Base-by-base conservation (phyloP, 768 basidiomycete genomes). In the Saitozyma podzolica region DNA sequence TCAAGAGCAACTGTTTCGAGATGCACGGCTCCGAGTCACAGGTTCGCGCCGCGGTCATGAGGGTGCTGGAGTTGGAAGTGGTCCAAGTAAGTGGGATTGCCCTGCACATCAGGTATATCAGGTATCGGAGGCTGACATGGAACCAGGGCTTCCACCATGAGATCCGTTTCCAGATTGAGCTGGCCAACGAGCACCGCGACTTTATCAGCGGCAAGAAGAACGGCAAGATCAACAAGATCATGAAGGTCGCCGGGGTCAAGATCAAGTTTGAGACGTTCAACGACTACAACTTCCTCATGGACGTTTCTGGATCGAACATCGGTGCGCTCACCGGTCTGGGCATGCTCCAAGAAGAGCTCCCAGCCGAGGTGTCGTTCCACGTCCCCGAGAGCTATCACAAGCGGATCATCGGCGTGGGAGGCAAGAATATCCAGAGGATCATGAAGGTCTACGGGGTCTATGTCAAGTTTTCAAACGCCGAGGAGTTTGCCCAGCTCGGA, bases 401-500 rank as follows among this genome's bases (percentile, higher is more conserved):
- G 80, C 90, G 96, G 64, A 99, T 99, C 78, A 99, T 99, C 68
- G 95, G 95, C 63, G 94, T 97, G 42, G 94, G 92, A 41, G 95
- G 95, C 39, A 88, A 93, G 74, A 98, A 92, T 80, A 97, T 99
- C 63, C 95, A 98, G 80, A 87, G 92, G 62, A 98, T 99, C 81
- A 99, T 99, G 95, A 97, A 97, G 83, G 92, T 95, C 78, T 96
- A 89, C 68, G 95, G 95, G n/a, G 95, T 97, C 19, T 98, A 97
- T 81, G 95, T 99, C 80, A 98, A 98, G 81, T 99, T 98, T 74
- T 92, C 91, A 20, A 98, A 97, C 78, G 92, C 92, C 10, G 95
- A 98, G 70, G 95, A 98, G 78, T 96, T 94, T 80, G 92, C 92
- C 43, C 86, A 89, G 11, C 84, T 94, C 66, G 95, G 95, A 37